Conservation (phyloP, 139 green algal genomes). For the Tetradesmus lagerheimii region DNA sequence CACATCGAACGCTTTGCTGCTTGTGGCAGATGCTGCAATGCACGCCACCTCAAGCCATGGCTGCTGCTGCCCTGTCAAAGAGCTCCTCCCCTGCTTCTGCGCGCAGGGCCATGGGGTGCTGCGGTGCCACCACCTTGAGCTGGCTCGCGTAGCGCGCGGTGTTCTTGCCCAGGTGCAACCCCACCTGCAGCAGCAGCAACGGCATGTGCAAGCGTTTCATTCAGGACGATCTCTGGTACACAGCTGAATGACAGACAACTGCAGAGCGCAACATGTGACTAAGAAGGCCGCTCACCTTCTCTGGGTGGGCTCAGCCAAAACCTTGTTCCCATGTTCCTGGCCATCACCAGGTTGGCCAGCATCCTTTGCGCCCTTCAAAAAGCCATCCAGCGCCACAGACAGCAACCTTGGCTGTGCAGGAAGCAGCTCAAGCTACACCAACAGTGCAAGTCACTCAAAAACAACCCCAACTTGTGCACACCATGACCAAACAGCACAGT, state of each 20-base stretch:
- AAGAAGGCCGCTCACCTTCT: no score
- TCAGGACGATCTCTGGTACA: no score
- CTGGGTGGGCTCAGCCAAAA: no score
- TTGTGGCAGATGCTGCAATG: not conserved
- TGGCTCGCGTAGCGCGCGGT: constrained; percentile 62
- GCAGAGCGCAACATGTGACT: no score
- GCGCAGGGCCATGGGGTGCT: constrained; percentile 72
- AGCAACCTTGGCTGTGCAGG: no score
- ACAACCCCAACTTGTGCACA: not conserved
- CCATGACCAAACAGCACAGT: constrained; percentile 21
- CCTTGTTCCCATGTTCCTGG: no score
- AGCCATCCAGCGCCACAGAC: no score
- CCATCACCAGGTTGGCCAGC: constrained; percentile 90
- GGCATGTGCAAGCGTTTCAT: not conserved
- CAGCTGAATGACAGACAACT: no score
- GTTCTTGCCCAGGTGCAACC: constrained; percentile 69
- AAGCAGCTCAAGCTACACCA: no score
- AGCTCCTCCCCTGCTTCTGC: constrained; percentile 72
- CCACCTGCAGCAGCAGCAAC: constrained; percentile 19
- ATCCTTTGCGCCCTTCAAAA: constrained; percentile 85
- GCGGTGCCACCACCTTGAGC: constrained; percentile 78
- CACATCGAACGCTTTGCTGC: no score
- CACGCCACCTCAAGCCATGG: constrained; percentile 38
- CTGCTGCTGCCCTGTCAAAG: constrained; percentile 76
- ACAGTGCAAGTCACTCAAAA: no score